Evolutionary conservation across 2,329 filamentous ascomycete species (phyloP), one percentile per base, ranked within the genome.

Genomic region (Fusarium incarnatum): DNA sequence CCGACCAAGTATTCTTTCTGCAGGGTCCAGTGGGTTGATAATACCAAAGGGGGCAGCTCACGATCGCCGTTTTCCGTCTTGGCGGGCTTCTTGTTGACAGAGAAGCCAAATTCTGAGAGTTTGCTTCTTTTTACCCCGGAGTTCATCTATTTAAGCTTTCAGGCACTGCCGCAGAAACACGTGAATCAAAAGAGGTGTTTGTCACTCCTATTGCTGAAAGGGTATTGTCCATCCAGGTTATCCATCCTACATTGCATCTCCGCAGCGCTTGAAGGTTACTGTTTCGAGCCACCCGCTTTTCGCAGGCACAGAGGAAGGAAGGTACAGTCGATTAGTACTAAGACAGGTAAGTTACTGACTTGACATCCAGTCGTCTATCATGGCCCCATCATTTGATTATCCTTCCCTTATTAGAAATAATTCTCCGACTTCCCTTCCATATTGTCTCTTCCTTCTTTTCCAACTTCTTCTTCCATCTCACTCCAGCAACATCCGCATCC

Each of bases 21-120:
- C 60, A 69, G 66, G 66, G 66, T 54, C 66, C 47, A 62, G 56
- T 16, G 30, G 59, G 59, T 56, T 56, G 50, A 56, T 20, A 46
- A 30, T 40, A 67, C 54, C n/a, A 56, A 47, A 67, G 40, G 41
- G 32, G 56, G 64, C 41, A 56, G 55, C 56, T 56, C 41, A 32
- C 32, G 67, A 64, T 67, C 50, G 64, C 53, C 61, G 46, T 47
- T 67, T 47, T 70, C 67, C 67, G 67, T 55, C 67, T 70, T 70
- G 67, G 67, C 67, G 48, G 47, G 32, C 12, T 50, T 32, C 20
- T 15, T 28, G 34, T 13, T 18, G 44, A 54, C 27, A 27, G 27
- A 20, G 13, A 32, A 12, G 32, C 12, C n/a, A 37, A 15, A 9
- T 7, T 23, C 13, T 27, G 25, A 25, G 30, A 13, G 25, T 42